phyloP scores from a whole-genome alignment of 257 asterid genomes.

The Solanum infundibuliforme region DNA sequence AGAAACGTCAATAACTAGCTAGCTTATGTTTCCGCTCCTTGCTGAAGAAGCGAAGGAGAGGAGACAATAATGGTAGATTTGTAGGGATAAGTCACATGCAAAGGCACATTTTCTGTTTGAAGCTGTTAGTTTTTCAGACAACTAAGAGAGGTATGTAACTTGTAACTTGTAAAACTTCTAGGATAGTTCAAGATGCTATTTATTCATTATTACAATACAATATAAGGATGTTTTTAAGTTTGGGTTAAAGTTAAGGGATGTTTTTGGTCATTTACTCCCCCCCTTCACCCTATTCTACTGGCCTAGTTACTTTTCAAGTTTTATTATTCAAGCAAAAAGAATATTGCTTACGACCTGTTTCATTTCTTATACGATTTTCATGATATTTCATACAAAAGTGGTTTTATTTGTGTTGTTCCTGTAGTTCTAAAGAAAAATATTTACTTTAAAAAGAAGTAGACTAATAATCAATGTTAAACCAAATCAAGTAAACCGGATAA shows the following conservation, averaged over 20 bases:
- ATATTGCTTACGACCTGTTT: background rate
- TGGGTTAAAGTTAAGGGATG: background rate
- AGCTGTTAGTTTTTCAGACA: background rate
- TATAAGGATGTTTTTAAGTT: background rate
- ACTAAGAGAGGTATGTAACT: background rate
- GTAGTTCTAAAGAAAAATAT: background rate
- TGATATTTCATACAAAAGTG: background rate
- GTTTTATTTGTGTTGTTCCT: background rate
- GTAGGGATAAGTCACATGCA: background rate
- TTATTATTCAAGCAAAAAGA: background rate
- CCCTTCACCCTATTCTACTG: background rate
- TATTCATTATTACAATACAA: background rate
- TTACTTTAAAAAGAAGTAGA: background rate
- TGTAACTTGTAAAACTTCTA: background rate
- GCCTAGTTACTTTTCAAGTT: background rate
- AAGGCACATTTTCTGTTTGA: background rate
- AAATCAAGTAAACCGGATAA: background rate
- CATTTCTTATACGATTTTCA: background rate
- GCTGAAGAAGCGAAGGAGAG: background rate
- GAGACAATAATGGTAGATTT: background rate
- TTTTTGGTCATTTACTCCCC: background rate
- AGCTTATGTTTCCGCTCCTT: background rate
- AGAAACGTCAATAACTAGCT: background rate
- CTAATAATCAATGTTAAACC: background rate
- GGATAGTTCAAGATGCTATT: background rate